Evolutionary conservation across 2,329 filamentous ascomycete genomes (phyloP), one percentile per base, ranked within the genome.

Genomic region (Exutisphaerella laricina): DNA sequence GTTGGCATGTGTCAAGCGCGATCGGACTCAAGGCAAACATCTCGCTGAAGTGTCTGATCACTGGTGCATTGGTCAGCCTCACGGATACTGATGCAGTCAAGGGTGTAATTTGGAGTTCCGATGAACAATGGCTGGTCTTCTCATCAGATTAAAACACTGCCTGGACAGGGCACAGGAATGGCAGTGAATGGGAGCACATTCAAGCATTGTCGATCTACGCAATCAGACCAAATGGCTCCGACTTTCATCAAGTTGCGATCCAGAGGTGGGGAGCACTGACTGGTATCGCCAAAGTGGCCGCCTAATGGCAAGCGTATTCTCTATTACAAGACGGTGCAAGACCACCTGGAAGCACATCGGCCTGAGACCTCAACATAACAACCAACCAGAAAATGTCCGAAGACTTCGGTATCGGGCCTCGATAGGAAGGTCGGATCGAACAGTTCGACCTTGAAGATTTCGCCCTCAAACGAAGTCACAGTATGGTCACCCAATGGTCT

Each of bases 141-240:
- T 49, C 46, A n/a, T 49, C 46, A 1, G 46, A 49, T 31, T 39
- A 42, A 8, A 45, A 49, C 25, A 49, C 46, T 0, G 80, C 71
- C 43, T 77, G 73, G 0, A 85, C 78, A 0, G 81, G 81, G 0
- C 43, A 45, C 25, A 39, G 39, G 8, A 43, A 45, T 18, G 42
- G 46, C 13, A 45, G 33, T 18, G 43, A 39, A 18, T 49, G 47
- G 47, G 39, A 49, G 32, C 47, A 49, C 12, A 49, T 39, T 5
- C 43, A 46, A 23, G 32, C 37, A n/a, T 31, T 49, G 6, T 46
- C 43, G 4, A 46, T 49, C 21, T 49, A 49, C 32, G 43, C 43
- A 3, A 44, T 46, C 2, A 39, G 43, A 8, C 39, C 47, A 16
- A 46, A 49, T 25, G 47, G 47, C 9, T 39, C 29, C 6, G 47